phyloP scores from a whole-genome alignment of 768 basidiomycete genomes.

The Russula ochroleuca region DNA sequence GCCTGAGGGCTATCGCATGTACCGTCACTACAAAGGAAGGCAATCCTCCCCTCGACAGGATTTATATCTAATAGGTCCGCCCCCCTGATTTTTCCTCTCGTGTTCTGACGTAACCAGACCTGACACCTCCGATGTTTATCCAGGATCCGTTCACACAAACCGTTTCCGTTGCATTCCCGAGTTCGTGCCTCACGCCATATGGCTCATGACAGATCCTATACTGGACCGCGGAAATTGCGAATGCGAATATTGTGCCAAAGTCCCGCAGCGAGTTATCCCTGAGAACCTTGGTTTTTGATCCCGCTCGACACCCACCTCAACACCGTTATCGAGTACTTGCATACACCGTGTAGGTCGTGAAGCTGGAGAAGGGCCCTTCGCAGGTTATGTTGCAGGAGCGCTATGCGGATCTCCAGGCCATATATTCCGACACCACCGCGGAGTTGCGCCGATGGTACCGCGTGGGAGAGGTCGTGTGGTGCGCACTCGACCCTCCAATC shows the following conservation, averaged over 20 bases:
- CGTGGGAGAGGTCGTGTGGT: conserved; percentile 70
- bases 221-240: conserved; percentile 49
- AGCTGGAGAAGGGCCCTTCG: conserved; percentile 36
- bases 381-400: conserved; percentile 57
- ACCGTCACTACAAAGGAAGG: conserved; percentile 69
- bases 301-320: conserved; percentile 5
- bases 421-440: conserved; percentile 44
- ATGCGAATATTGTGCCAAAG: conserved; percentile 76
- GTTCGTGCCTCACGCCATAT: conserved; percentile 78
- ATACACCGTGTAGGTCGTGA: conserved; percentile 27
- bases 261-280: conserved; percentile 66
- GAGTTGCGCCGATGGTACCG: conserved; percentile 58
- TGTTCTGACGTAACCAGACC: not conserved
- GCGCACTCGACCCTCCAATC: conserved; percentile 51
- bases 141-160: conserved; percentile 42
- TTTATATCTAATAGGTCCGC: conserved; percentile 69
- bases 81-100: not conserved
- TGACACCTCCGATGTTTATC: not conserved
- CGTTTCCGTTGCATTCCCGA: conserved; percentile 81
- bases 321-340: conserved; percentile 8
- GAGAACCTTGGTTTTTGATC: conserved; percentile 49
- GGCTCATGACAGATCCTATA: conserved; percentile 59
- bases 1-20: conserved; percentile 67
- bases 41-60: conserved; percentile 57
- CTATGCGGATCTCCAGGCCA: conserved; percentile 57